These are phyloP conservation scores for Apiotrichum sp. DNA, from an alignment of 1,284 basidiomycete genomes.

Conservation along the genomic window DNA sequence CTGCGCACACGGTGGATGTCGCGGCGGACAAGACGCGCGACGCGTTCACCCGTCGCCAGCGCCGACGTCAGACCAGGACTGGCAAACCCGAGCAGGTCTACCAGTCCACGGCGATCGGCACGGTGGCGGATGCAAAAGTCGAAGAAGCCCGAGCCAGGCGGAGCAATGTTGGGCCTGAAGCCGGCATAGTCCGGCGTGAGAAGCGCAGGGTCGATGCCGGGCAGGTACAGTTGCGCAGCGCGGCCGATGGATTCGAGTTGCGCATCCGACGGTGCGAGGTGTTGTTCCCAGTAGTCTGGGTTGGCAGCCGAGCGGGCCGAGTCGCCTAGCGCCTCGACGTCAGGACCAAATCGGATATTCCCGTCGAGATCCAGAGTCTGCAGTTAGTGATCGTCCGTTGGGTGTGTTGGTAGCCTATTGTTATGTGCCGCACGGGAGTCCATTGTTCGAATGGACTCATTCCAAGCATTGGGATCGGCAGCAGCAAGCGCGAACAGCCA, in stretches of 20 bases:
- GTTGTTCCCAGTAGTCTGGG: constrained; percentile 68
- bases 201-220: constrained; percentile 58
- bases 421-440: no score
- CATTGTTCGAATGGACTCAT: no score
- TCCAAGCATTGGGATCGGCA: no score
- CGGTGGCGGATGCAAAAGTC: constrained; percentile 61
- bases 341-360: constrained; percentile 87
- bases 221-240: constrained; percentile 61
- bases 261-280: constrained; percentile 64
- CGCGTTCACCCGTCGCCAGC: constrained; percentile 51
- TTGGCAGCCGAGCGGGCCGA: constrained; percentile 51
- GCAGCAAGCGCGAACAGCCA: no score
- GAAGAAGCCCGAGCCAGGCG: constrained; percentile 67
- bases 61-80: constrained; percentile 52
- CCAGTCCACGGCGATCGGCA: constrained; percentile 36
- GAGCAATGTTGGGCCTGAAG: constrained; percentile 79
- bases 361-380: constrained; percentile 77
- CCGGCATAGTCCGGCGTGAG: constrained; percentile 86
- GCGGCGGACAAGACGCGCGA: constrained; percentile 45
- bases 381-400: constrained; percentile 7
- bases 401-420: neutral
- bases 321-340: constrained; percentile 77
- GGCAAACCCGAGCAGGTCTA: constrained; percentile 52
- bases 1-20: constrained; percentile 36
- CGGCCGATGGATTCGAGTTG: constrained; percentile 59